A percentile compares a stretch with the other conserved stretches of the same genome.
These are phyloP conservation scores for Colletotrichum sp. DNA, from an alignment of 2,329 filamentous ascomycete species.

Conservation along the genomic window DNA sequence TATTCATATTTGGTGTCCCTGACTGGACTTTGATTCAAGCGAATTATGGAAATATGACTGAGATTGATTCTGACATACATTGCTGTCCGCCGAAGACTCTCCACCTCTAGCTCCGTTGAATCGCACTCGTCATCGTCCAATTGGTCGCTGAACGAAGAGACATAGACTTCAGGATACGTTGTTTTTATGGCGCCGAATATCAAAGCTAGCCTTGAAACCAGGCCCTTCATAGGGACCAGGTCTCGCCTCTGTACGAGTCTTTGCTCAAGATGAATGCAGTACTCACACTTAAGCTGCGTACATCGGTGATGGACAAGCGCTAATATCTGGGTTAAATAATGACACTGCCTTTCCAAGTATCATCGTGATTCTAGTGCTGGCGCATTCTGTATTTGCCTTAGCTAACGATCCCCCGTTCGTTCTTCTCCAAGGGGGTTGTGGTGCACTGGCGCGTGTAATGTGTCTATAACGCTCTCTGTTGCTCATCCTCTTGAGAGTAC, in stretches of 20 bases:
- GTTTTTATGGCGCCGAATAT: rapidly evolving
- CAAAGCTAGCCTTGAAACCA: neutral
- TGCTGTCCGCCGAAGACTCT: neutral
- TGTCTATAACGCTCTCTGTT: neutral
- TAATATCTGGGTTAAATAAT: neutral
- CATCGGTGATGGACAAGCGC: neutral
- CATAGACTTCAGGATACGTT: neutral
- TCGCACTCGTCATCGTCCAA: rapidly evolving
- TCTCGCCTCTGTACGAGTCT: neutral
- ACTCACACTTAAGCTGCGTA: neutral
- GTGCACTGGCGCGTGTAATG: neutral
- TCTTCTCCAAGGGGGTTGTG: neutral
- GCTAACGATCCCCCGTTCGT: neutral
- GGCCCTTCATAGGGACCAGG: neutral
- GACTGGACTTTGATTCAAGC: too few relatives aligned
- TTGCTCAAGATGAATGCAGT: neutral
- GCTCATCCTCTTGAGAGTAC: rapidly evolving
- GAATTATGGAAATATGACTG: too few relatives aligned
- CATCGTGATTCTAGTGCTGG: neutral
- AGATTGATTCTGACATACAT: neutral
- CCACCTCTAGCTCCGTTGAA: neutral
- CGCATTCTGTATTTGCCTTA: too few relatives aligned
- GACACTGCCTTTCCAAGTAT: neutral
- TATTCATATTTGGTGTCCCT: too few relatives aligned
- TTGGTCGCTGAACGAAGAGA: neutral